A percentile compares a stretch with the other conserved stretches of the same genome.
Conservation (phyloP, 495 filamentous ascomycete species). For the Penicillium odoratum region DNA sequence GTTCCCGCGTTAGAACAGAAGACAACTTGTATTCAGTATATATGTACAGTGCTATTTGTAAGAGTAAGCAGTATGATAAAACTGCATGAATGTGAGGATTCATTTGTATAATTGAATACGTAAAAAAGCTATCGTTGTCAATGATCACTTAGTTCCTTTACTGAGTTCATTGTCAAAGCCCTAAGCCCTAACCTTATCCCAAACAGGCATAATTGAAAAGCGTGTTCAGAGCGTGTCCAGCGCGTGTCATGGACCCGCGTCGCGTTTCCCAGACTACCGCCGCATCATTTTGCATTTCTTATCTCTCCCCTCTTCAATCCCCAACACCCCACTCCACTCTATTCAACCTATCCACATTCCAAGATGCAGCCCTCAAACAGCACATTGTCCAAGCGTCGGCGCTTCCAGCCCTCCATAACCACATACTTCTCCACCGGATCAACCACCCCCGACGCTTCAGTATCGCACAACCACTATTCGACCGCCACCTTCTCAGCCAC, state of each 20-base stretch:
- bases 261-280: slow-evolving; percentile 18
- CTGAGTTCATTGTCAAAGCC: neutral
- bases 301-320: slow-evolving; percentile 15
- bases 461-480: slow-evolving; percentile 45
- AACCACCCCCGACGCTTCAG: slow-evolving; percentile 14
- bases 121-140: too few relatives aligned
- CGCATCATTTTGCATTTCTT: slow-evolving; percentile 13
- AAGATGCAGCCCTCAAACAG: slow-evolving; percentile 22
- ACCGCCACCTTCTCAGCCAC: slow-evolving; percentile 42
- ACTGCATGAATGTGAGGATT: too few relatives aligned
- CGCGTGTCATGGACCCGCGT: slow-evolving; percentile 15
- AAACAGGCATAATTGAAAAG: slow-evolving; percentile 26
- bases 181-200: neutral
- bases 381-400: slow-evolving; percentile 41
- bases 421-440: slow-evolving; percentile 36
- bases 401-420: slow-evolving; percentile 51
- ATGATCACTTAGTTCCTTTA: too few relatives aligned
- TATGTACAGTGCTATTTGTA: too few relatives aligned
- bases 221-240: slow-evolving; percentile 17
- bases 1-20: too few relatives aligned
- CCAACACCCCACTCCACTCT: slow-evolving; percentile 3
- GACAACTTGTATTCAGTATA: too few relatives aligned
- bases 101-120: too few relatives aligned
- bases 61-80: too few relatives aligned
- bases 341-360: slow-evolving; percentile 2